A percentile compares a stretch with the other conserved stretches of the same genome.
These are phyloP conservation scores for Fistulifera solaris DNA, from an alignment of 108 stramenopile genomes.

Conservation along the genomic window DNA sequence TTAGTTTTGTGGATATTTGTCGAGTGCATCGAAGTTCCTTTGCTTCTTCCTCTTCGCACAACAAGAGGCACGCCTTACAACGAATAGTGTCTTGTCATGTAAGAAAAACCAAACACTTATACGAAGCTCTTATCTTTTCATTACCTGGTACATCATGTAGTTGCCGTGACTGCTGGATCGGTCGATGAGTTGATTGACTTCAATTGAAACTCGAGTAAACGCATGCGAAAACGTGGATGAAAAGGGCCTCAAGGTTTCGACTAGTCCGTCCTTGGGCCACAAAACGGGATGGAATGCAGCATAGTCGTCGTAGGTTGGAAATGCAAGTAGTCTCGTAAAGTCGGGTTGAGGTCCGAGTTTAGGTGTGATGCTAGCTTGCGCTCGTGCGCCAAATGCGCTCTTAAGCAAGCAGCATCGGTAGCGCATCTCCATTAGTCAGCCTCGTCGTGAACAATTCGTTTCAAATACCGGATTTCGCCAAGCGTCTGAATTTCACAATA, in stretches of 20 bases:
- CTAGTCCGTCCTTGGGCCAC: constrained; percentile 23
- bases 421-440: neutral
- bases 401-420: neutral
- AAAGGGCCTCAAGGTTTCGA: constrained; percentile 24
- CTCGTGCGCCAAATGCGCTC: constrained; percentile 2
- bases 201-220: constrained; percentile 24
- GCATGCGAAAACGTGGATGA: constrained; percentile 38
- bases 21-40: too few species aligned
- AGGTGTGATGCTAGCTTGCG: neutral
- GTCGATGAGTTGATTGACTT: constrained; percentile 34
- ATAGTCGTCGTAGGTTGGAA: constrained; percentile 43
- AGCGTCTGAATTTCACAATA: constrained; percentile 80
- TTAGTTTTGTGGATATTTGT: too few species aligned
- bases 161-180: too few species aligned
- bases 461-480: constrained; percentile 28
- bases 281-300: constrained; percentile 41
- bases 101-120: too few species aligned
- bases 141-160: too few species aligned
- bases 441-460: neutral
- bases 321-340: constrained; percentile 9
- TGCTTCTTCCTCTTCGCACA: too few species aligned
- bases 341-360: neutral
- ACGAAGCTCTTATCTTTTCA: too few species aligned
- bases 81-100: too few species aligned
- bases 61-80: too few species aligned